Base-by-base conservation (phyloP, 169 alveolate genomes). In the Babesia caballi region DNA sequence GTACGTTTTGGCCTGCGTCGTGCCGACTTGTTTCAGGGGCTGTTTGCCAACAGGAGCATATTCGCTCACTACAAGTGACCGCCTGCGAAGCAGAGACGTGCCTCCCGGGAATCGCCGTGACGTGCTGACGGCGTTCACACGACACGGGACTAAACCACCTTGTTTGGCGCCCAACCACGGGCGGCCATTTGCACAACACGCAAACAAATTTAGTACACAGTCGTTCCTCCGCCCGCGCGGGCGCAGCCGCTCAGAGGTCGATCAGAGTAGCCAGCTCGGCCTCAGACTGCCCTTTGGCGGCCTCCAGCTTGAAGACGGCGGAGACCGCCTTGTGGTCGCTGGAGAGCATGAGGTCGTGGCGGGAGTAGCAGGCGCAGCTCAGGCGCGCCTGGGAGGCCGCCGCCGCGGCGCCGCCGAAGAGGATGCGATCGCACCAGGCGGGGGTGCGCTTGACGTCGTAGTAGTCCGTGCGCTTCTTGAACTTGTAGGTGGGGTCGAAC, bases 401-500 rank as follows among this genome's bases (percentile, higher is more conserved):
- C 36, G 23, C 38, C 41, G 46, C 46, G 27, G 35, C 27, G 25
- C 85, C 82, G 12, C 76, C 77, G 19, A 21, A 59, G 30, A 53
- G 15, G 40, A 71, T 51, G 54, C 85, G 53, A 36, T 51, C 87
- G 56, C 87, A 80, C 95, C 97, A 96, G 0, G 99, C 94, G 28
- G 99, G 99, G 2, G 91, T 74, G 69, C 99, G 91, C 35, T 94
- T 88, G 33, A 88, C 84, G 38, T 94, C 96, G 81, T 94, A 94
- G 33, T 51, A 72, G 63, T 89, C 82, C 28, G 94, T 85, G 15
- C 95, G 95, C 25, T 74, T 68, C 70, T 77, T 87, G 86, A 84
- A 95, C 83, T 95, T 94, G 86, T 95, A 95, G 6, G 98, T 95
- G 3, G 98, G 98, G 21, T 72, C 72, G 84, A 95, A 95, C 15